phyloP scores from a whole-genome alignment of 345 rosid species.

The Syzygium grande region DNA sequence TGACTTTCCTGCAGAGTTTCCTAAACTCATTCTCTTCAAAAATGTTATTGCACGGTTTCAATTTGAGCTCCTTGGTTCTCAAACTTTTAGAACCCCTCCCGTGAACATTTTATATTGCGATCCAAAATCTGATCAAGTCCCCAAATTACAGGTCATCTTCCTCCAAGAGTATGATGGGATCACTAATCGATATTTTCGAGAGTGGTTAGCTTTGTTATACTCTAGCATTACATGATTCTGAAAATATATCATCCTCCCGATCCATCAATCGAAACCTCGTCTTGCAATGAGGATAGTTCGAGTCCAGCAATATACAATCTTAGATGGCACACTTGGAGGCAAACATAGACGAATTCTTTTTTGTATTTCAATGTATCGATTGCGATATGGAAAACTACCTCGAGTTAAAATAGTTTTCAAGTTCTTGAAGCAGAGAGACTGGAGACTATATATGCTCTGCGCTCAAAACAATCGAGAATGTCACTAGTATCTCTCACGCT shows the following conservation, averaged over 20 bases:
- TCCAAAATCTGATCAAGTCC: neutral
- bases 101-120: neutral
- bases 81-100: neutral
- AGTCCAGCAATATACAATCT: neutral
- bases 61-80: neutral
- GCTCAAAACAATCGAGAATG: neutral
- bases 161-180: neutral
- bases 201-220: neutral
- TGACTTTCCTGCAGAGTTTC: neutral
- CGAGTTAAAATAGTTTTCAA: neutral
- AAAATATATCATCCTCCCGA: neutral
- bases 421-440: neutral
- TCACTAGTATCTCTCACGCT: neutral
- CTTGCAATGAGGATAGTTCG: neutral
- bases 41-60: neutral
- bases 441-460: neutral
- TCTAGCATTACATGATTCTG: neutral
- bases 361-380: neutral
- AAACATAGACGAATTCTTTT: neutral
- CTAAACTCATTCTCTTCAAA: neutral
- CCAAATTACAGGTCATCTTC: neutral
- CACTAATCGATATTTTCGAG: neutral
- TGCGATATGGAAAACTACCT: neutral
- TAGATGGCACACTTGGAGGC: neutral
- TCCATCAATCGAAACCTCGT: neutral